Evolutionary conservation across 1,284 basidiomycete genomes (phyloP), one percentile per base, ranked within the genome.

Genomic region (Austroboletus niveus): DNA sequence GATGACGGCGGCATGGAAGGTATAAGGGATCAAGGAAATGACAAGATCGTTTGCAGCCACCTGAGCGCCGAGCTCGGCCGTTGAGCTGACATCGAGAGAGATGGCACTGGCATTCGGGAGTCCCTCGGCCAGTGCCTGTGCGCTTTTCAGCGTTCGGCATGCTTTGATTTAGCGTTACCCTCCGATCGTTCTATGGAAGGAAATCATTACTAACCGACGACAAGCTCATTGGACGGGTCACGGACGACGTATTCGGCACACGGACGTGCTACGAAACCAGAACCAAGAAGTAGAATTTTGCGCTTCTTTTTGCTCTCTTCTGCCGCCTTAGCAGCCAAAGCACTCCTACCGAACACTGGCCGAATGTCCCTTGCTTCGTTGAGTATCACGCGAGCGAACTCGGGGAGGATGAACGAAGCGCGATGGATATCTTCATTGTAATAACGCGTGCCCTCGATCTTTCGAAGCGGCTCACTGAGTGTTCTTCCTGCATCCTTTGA

Each of bases 11-110:
- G 87, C 87, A 71, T 99, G 96, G 78, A 89, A 80, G 52, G 87
- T 94, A 80, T 98, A 99, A 8, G 97, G 97, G 59, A 99, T 94
- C 66, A 99, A 85, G 34, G 93, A 97, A 66, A 99, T 91, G 68
- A 99, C 94, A 53, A 98, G 81, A 72, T 99, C 94, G 72, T 94
- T 86, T 47, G 82, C 86, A 42, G 89, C 89, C 57, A 99, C 81
- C 45, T 86, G 85, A 38, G 78, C 77, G 61, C 94, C 90, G 45
- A 99, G 87, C 5, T 84, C 88, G 15, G 79, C 74, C 35, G 83
- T 71, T 61, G 88, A 76, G 63, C 78, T 81, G 47, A 95, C 95
- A 67, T 99, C 94, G 56, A 99, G 81, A 17, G 92, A 87, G 60
- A 91, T 79, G 12, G 86, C 86, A 31, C 79, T 82, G 44, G 90